phyloP scores from a whole-genome alignment of 345 rosid genomes.

The Arabidopsis suecica region DNA sequence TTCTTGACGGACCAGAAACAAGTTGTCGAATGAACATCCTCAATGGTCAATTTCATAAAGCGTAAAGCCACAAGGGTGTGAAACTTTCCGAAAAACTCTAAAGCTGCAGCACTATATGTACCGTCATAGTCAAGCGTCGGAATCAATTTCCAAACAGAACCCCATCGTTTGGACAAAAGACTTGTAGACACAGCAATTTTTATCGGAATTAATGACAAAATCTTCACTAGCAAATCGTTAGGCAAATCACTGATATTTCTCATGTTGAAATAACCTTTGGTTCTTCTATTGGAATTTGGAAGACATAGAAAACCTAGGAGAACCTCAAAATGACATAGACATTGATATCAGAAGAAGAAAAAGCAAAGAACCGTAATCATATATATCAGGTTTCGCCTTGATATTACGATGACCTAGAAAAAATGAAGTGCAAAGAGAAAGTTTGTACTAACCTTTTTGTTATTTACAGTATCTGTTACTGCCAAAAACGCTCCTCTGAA shows the following conservation, averaged over 20 bases:
- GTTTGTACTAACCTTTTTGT: no score
- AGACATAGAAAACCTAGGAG: neutral
- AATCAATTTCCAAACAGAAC: neutral
- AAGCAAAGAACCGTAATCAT: neutral
- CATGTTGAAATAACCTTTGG: neutral
- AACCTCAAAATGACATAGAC: neutral
- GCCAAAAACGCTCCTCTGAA: neutral
- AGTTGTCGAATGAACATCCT: neutral
- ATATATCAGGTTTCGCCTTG: no score
- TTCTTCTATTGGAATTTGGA: neutral
- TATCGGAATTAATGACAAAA: neutral
- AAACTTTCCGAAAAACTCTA: neutral
- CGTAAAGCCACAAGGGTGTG: neutral
- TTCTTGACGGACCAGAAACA: neutral
- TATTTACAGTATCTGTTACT: no score
- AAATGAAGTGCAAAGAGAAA: no score
- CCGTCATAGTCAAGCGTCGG: neutral
- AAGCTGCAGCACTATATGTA: neutral
- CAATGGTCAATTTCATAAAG: neutral
- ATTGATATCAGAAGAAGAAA: neutral
- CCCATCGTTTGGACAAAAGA: neutral
- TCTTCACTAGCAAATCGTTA: neutral
- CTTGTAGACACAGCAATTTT: neutral
- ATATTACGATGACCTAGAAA: neutral
- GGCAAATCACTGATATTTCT: neutral